Base-by-base conservation (phyloP, 2,329 filamentous ascomycete genomes). In the Aspergillus aculeatinus region DNA sequence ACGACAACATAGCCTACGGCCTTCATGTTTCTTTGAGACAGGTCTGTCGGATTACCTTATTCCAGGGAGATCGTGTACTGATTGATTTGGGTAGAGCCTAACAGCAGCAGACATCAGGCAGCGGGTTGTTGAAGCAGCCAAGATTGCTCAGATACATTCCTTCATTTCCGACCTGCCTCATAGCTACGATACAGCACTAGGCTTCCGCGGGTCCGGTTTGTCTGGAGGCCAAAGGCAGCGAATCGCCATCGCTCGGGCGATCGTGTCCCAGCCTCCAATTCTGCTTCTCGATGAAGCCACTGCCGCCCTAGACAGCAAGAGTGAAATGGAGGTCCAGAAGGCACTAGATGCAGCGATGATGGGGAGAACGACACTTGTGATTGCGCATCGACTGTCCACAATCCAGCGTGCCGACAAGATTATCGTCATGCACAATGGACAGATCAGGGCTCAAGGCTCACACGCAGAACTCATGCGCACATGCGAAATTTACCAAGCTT, bases 201-300 rank as follows among this genome's bases (percentile, higher is more conserved):
- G 92, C 58, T 90, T 95, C 73, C 84, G 91, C 61, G 92, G 91
- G 7, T 91, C 92, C 65, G 77, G 93, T 53, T 81, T 96, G 5
- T 92, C 89, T 50, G 92, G 92, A 71, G 92, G 92, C n/a, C 92
- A 96, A 76, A 93, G 94, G 74, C 92, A 96, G 75, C 88, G 92
- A 63, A 92, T 96, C 67, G 90, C 91, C 10, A 95, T 96, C 72
- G 90, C 91, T 4, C 82, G 90, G 64, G 90, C 90, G 29, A 84
- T 95, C 52, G 87, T 95, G 19, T 90, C 87, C 2, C 86, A 95
- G 65, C 91, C 91, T 0, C 90, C 89, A 77, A 82, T 96, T 70
- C 83, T 96, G 1, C 84, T 96, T 1, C 86, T 97, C 2, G 93
- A 97, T 65, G 93, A 97, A 75, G 92, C 93, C 1, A 97, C 93